Conservation (phyloP, 805 yeast species). For the Schizosaccharomyces pombe region ASM294v3 CU329670.1:612501-613000, state of each 20-base stretch:
- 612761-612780: no score
- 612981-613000: background rate
- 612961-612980: background rate
- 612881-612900: background rate
- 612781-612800: no score
- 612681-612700: no score
- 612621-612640: background rate
- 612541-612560: background rate
- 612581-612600: background rate
- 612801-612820: no score
- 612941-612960: background rate
- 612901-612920: background rate
- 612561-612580: background rate
- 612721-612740: no score
- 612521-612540: background rate
- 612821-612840: no score
- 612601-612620: no score
- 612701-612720: no score
- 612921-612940: background rate
- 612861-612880: background rate
- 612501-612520: background rate
- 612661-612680: background rate
- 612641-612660: background rate
- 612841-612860: background rate
- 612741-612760: no score